phyloP scores from a whole-genome alignment of 495 filamentous ascomycete species.

The Monascus purpureus region DNA sequence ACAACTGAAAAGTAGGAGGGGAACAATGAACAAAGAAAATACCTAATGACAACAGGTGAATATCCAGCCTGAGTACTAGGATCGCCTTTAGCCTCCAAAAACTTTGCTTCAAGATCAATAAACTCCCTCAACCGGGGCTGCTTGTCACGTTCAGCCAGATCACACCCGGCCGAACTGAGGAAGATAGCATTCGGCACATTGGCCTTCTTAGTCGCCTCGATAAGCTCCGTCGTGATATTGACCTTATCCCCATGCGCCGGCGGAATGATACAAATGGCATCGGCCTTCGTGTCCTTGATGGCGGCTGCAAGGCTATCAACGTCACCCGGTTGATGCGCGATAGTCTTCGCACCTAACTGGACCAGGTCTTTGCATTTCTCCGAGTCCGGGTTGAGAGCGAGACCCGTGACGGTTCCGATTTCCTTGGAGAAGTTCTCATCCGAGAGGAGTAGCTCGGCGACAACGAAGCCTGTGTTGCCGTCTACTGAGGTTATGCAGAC shows the following conservation, averaged over 20 bases:
- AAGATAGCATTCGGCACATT: slow-evolving; percentile 36
- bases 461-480: slow-evolving; percentile 40
- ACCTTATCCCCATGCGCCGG: slow-evolving; percentile 34
- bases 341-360: slow-evolving; percentile 36
- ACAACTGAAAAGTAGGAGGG: not conserved
- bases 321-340: slow-evolving; percentile 28
- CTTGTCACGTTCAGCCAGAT: slow-evolving; percentile 34
- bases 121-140: slow-evolving; percentile 42
- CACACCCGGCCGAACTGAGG: slow-evolving; percentile 38
- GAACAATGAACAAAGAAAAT: slow-evolving; percentile 4
- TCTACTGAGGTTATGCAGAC: slow-evolving; percentile 39
- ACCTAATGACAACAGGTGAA: slow-evolving; percentile 39
- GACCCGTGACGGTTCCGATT: slow-evolving; percentile 24
- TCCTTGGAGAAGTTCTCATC: slow-evolving; percentile 25
- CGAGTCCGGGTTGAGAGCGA: slow-evolving; percentile 30
- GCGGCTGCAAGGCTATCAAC: slow-evolving; percentile 20
- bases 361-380: slow-evolving; percentile 39
- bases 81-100: slow-evolving; percentile 35
- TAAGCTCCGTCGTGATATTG: slow-evolving; percentile 34
- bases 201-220: slow-evolving; percentile 34
- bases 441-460: slow-evolving; percentile 38
- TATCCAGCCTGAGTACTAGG: slow-evolving; percentile 21
- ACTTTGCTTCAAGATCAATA: slow-evolving; percentile 34
- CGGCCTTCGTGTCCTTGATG: slow-evolving; percentile 28
- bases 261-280: slow-evolving; percentile 41